Evolutionary conservation across 2,329 filamentous ascomycete species (phyloP).

Genomic region (Clonostachys rosea): DNA sequence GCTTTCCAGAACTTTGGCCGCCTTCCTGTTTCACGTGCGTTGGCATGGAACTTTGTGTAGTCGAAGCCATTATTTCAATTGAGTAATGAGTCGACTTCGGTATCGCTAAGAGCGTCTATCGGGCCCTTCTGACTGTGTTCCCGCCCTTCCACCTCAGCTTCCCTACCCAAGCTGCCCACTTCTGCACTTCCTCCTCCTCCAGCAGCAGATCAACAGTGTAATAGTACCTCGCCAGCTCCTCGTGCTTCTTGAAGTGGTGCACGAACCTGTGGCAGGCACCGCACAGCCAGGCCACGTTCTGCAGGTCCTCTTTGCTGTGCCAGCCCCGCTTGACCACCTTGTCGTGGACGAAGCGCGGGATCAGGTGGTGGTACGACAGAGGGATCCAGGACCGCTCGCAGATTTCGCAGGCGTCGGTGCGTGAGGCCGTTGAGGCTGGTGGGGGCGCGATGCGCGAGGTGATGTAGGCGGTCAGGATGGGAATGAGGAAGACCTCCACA

Average conservation of each 20-base stretch:
- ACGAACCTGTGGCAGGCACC: slow-evolving; percentile 80
- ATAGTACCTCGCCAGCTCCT: slow-evolving; percentile 69
- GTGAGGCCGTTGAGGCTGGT: slow-evolving; percentile 56
- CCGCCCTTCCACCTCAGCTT: slow-evolving; percentile 68
- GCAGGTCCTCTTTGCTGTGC: slow-evolving; percentile 70
- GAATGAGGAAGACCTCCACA: slow-evolving; percentile 53
- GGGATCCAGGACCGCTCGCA: slow-evolving; percentile 71
- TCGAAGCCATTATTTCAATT: too few species aligned
- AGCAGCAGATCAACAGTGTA: slow-evolving; percentile 70
- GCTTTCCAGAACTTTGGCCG: too few species aligned
- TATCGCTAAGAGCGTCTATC: neutral
- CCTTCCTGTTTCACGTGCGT: too few species aligned
- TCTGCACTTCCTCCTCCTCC: slow-evolving; percentile 65
- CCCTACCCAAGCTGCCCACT: slow-evolving; percentile 69
- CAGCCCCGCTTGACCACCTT: slow-evolving; percentile 75
- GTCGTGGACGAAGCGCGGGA: slow-evolving; percentile 72
- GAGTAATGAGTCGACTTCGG: too few species aligned
- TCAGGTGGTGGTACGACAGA: slow-evolving; percentile 80
- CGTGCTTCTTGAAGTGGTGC: slow-evolving; percentile 69
- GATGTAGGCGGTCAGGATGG: slow-evolving; percentile 61
- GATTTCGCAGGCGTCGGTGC: slow-evolving; percentile 63
- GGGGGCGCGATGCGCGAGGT: slow-evolving; percentile 53
- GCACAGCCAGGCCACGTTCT: slow-evolving; percentile 83
- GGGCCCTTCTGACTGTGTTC: neutral
- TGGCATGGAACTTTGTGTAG: too few species aligned